Base-by-base conservation (phyloP, 2,329 filamentous ascomycete genomes). In the Calonectria pauciramosa region DNA sequence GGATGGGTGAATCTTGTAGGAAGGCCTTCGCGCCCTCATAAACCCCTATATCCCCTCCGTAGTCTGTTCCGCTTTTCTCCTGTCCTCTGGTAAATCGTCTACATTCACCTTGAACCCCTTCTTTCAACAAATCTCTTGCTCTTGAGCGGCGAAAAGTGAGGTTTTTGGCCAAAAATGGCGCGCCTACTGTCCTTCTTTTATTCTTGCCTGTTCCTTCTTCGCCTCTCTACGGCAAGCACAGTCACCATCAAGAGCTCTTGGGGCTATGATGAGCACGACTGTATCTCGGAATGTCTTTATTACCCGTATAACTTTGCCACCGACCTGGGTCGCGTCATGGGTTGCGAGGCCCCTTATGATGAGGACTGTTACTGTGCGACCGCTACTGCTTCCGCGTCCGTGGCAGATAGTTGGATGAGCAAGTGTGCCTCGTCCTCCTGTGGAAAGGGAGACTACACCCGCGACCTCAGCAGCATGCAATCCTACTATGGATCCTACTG, bases 291-390 rank as follows among this genome's bases (percentile, higher is more conserved):
- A 69, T 81, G 79, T 64, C 77, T 81, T 16, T 77, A 74, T 68
- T 76, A 74, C 32, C 67, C 75, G 10, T 47, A 16, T 34, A 16
- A 30, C 5, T 9, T 73, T 51, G 0, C 74, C 11, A 54, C 36
- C 47, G 79, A 82, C 49, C 66, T 82, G 54, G 80, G 77, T 8
- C 23, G 18, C 2, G 80, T 73, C 28, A 75, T 82, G 72, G 77
- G 77, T 26, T 82, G 80, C 51, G 80, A 51, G 26, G 10, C 49
- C 2, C 80, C 80, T 0, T 81, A 79, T 49, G 77, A 81, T 1
- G 82, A 82, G 38, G 74, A 76, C 36, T 82, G 80, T 32, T 82
- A 80, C 68, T 82, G 80, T 32, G 80, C 80, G 36, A 82, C 80
- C 0, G 78, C 66, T 3, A 44, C 75, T 13, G 78, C 63, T 0